Base-by-base conservation (phyloP, 495 filamentous ascomycete genomes). In the Astrothelium subdiscretum region DNA sequence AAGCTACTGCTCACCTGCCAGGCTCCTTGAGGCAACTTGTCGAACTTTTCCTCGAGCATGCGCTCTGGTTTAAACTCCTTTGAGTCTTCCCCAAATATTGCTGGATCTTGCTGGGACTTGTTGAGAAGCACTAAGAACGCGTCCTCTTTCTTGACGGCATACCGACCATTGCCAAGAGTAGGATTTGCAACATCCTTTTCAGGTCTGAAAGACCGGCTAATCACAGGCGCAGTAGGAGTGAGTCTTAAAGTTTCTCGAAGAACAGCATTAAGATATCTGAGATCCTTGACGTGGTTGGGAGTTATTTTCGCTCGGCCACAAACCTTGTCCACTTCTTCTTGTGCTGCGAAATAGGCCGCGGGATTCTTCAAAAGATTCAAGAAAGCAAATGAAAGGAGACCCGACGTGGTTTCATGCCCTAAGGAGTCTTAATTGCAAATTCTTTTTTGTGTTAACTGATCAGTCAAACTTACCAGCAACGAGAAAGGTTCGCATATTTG, bases 401-500 rank as follows among this genome's bases (percentile, higher is more conserved):
- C 59, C 12, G 84, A 84, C 0, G 87, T 90, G 0, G 87, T 90
- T 70, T 90, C 87, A 65, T 90, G 86, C 0, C 87, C 87, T 48
- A 3, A 3, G 18, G 4, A 48, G 13, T 8, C 20, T 48, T 48
- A 48, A n/a, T 20, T 78, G 31, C 29, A 38, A 20, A 18, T n/a
- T 4, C 3, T 11, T n/a, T 11, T 48, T 8, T 20, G 3, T 48
- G 83, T 75, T 11, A 27, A 4, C 12, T 3, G 18, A 58, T 58
- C 20, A 6, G 12, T 22, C 12, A 31, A 6, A 44, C 61, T 44
- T 15, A 38, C 27, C 57, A 57, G 54, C 54, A 29, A 87, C 83
- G 63, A 89, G 71, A 66, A 89, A 88, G 0, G 86, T 89, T 57
- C 87, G 84, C 74, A 91, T 82, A 67, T 90, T 87, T 68, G 89